Conservation (phyloP, 179 eudicot genomes). For the Drosera spatulata region DNA sequence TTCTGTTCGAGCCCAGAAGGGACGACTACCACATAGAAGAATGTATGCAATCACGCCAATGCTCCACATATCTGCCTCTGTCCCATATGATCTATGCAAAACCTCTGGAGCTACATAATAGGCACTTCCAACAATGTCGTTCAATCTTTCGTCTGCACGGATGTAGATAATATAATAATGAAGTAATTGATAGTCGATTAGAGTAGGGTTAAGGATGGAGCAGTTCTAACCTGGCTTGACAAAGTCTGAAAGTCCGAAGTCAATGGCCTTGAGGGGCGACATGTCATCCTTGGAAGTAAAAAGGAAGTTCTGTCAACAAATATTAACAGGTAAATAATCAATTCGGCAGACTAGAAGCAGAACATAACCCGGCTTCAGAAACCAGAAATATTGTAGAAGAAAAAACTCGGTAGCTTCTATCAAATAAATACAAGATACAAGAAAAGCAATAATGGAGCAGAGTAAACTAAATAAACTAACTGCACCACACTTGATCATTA, state of each 20-base stretch:
- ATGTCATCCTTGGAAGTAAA: constrained; percentile 57
- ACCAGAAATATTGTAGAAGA: too few species aligned
- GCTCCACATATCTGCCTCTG: too few species aligned
- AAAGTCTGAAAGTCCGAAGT: constrained; percentile 64
- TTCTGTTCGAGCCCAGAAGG: constrained; percentile 69
- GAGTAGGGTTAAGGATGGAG: background rate
- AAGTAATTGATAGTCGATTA: background rate
- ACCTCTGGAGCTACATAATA: too few species aligned
- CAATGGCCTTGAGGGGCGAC: constrained; percentile 67
- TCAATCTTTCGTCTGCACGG: constrained; percentile 48
- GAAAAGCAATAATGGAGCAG: too few species aligned
- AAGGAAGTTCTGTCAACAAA: constrained; percentile 50
- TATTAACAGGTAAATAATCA: background rate
- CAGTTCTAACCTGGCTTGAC: constrained; percentile 63
- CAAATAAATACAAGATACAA: too few species aligned
- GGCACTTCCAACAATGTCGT: constrained; percentile 27
- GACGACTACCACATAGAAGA: constrained; percentile 69
- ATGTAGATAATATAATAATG: background rate
- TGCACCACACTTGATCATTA: too few species aligned
- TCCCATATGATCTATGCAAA: too few species aligned
- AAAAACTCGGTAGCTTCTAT: too few species aligned
- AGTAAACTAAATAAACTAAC: too few species aligned
- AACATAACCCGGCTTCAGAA: background rate
- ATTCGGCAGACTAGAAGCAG: background rate
- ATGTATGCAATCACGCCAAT: constrained; percentile 23